Evolutionary conservation across 345 rosid genomes (phyloP).

Genomic region (Euphorbia lathyris): DNA sequence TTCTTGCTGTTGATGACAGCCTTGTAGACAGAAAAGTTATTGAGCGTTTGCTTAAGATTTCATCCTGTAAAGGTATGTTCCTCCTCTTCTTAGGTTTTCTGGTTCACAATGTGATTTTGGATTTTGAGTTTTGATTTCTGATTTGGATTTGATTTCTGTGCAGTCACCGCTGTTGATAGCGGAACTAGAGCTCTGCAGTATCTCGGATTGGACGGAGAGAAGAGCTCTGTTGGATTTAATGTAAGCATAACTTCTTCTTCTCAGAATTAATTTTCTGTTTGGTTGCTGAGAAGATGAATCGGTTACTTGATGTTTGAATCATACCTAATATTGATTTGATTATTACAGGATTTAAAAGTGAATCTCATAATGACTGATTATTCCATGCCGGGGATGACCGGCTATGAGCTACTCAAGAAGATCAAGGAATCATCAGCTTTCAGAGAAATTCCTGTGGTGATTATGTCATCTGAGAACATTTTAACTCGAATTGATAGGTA

Average conservation of each 20-base stretch:
- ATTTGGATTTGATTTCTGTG: constrained; percentile 2
- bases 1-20: constrained; percentile 94
- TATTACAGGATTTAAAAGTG: constrained; percentile 68
- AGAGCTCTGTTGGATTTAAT: constrained; percentile 53
- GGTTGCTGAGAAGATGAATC: constrained; percentile 18
- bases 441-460: constrained; percentile 75
- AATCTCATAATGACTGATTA: constrained; percentile 79
- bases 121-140: neutral
- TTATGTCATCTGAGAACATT: constrained; percentile 84
- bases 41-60: constrained; percentile 66
- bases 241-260: constrained; percentile 33
- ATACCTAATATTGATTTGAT: neutral
- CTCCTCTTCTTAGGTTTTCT: neutral
- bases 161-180: constrained; percentile 76
- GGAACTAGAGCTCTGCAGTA: constrained; percentile 70
- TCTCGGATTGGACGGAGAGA: constrained; percentile 73
- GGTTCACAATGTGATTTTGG: neutral
- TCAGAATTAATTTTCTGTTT: too few species aligned
- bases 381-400: constrained; percentile 89
- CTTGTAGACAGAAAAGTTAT: constrained; percentile 73
- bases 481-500: constrained; percentile 75
- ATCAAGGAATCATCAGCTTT: constrained; percentile 78
- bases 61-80: constrained; percentile 70
- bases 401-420: constrained; percentile 73
- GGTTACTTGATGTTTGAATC: neutral